These are phyloP conservation scores for Solanum rostratum DNA, from an alignment of 257 asterid genomes.

Conservation along the genomic window DNA sequence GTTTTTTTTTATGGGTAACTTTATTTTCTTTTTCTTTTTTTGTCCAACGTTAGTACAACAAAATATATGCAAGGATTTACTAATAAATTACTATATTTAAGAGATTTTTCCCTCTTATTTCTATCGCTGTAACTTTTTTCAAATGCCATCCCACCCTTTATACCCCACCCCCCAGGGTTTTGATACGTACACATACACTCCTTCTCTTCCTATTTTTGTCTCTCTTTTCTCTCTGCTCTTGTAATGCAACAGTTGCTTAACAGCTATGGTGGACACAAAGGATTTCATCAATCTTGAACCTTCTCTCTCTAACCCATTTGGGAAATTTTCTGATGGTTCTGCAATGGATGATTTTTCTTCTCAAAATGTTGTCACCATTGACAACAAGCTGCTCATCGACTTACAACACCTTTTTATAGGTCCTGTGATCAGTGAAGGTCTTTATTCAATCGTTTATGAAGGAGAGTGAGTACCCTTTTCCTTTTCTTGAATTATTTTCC, in stretches of 20 bases:
- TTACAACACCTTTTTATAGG: conserved; percentile 27
- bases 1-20: background rate
- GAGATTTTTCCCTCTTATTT: conserved; percentile 32
- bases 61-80: background rate
- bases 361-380: conserved; percentile 12
- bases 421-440: conserved; percentile 37
- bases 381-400: conserved; percentile 27
- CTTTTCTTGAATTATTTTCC: background rate
- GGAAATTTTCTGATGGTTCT: background rate
- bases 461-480: conserved; percentile 33
- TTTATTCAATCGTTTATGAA: conserved; percentile 35
- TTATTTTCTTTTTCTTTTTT: background rate
- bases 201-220: background rate
- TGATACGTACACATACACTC: background rate
- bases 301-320: background rate
- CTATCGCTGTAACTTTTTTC: conserved; percentile 17
- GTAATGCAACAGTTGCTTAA: conserved; percentile 9
- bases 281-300: background rate
- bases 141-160: conserved; percentile 12
- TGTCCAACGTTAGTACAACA: background rate
- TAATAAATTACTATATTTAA: conserved; percentile 4
- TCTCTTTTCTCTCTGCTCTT: background rate
- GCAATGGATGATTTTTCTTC: background rate
- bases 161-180: background rate
- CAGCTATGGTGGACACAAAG: background rate